Percentiles rank a stretch among this genome's conserved stretches.
Evolutionary conservation across 2,329 filamentous ascomycete species (phyloP).

Genomic region (Onygenales sp.): DNA sequence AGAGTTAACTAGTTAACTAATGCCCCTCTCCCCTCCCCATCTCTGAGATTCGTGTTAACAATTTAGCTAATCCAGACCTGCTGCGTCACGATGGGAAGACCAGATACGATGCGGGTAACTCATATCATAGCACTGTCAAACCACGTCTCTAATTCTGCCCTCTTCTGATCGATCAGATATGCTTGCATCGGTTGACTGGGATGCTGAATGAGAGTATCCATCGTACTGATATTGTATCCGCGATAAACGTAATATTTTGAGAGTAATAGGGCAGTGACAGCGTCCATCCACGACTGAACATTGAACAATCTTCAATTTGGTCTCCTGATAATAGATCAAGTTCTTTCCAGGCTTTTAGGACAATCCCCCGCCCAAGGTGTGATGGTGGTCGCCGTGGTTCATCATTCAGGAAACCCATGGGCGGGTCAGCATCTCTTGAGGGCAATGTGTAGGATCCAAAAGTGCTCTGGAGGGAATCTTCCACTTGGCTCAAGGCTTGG

Average conservation of each 20-base stretch:
- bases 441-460: not conserved
- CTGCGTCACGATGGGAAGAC: too few relatives aligned
- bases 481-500: not conserved
- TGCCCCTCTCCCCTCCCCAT: too few relatives aligned
- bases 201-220: not conserved
- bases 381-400: not conserved
- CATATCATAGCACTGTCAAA: not conserved
- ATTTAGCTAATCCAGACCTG: too few relatives aligned
- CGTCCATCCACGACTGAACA: not conserved
- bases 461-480: not conserved
- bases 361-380: not conserved
- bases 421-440: not conserved
- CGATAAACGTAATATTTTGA: not conserved
- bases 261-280: not conserved
- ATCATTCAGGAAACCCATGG: not conserved
- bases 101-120: too few relatives aligned
- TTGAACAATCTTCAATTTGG: not conserved
- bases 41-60: too few relatives aligned
- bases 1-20: too few relatives aligned
- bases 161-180: not conserved
- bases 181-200: not conserved
- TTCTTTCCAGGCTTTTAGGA: not conserved
- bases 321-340: not conserved
- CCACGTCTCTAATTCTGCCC: not conserved
- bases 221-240: not conserved